Evolutionary conservation across 352 stramenopile genomes (phyloP).

Genomic region (Phytophthora foliorum): DNA sequence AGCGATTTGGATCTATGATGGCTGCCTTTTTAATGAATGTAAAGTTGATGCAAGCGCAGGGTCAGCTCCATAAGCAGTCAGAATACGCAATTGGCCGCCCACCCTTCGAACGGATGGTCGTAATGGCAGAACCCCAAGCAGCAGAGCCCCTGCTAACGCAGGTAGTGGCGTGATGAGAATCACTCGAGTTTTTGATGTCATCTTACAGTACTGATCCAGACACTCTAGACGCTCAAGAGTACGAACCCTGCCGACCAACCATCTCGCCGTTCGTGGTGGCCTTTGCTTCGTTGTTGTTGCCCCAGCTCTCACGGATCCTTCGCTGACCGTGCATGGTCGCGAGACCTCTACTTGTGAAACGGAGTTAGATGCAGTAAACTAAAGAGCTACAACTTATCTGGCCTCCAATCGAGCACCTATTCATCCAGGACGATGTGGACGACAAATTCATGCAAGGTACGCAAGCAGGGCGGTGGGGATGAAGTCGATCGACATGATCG

Average conservation of each 20-base stretch:
- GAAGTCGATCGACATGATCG: too few species aligned
- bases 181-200: neutral
- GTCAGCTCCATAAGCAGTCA: conserved; percentile 1
- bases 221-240: neutral
- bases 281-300: neutral
- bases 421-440: too few species aligned
- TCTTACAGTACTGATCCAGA: neutral
- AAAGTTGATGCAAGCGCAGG: conserved; percentile 4
- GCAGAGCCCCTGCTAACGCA: neutral
- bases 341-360: neutral
- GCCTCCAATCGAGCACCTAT: too few species aligned
- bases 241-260: neutral
- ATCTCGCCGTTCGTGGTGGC: neutral
- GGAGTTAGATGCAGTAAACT: too few species aligned
- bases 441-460: too few species aligned
- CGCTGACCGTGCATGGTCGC: neutral
- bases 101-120: neutral
- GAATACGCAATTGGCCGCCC: neutral
- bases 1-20: too few species aligned
- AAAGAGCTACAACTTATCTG: too few species aligned
- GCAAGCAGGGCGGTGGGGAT: too few species aligned
- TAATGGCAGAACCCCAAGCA: neutral
- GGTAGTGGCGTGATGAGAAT: too few species aligned
- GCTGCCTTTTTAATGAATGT: neutral
- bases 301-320: neutral